Percentiles rank a stretch among this genome's conserved stretches.
Conservation (phyloP, 495 filamentous ascomycete genomes). For the Glarea lozoyensis region DNA sequence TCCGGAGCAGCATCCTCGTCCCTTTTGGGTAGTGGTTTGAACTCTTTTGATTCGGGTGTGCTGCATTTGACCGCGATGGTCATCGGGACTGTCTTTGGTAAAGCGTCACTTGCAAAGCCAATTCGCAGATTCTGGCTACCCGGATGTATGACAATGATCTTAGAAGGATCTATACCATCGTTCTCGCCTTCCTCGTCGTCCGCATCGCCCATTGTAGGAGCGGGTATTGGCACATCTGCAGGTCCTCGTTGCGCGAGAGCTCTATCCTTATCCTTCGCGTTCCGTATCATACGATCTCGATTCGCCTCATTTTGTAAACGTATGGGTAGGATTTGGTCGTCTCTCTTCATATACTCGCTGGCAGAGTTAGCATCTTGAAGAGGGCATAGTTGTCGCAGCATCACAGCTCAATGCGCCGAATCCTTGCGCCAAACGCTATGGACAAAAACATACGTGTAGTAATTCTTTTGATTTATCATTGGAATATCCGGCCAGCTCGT, state of each 20-base stretch:
- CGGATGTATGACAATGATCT: conserved; percentile 92
- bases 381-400: not conserved
- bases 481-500: conserved; percentile 87
- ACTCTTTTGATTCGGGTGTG: conserved; percentile 74
- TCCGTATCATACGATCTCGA: conserved; percentile 67
- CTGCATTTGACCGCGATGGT: conserved; percentile 70
- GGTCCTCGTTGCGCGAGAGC: conserved; percentile 68
- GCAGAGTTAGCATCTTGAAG: not conserved
- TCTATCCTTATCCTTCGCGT: conserved; percentile 77
- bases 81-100: conserved; percentile 93
- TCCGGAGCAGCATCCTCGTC: conserved; percentile 64
- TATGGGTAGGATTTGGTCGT: conserved; percentile 88
- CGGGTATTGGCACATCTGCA: conserved; percentile 39
- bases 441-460: conserved; percentile 74
- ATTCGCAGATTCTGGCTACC: conserved; percentile 96
- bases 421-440: not conserved
- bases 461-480: conserved; percentile 98
- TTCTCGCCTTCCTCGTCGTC: conserved; percentile 49
- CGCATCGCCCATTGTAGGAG: conserved; percentile 42
- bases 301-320: conserved; percentile 78
- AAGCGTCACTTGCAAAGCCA: conserved; percentile 84
- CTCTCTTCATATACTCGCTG: conserved; percentile 94
- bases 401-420: not conserved
- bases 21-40: conserved; percentile 82
- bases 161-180: conserved; percentile 63